These are phyloP conservation scores for Podospora sp. DNA, from an alignment of 495 filamentous ascomycete species.

Conservation along the genomic window DNA sequence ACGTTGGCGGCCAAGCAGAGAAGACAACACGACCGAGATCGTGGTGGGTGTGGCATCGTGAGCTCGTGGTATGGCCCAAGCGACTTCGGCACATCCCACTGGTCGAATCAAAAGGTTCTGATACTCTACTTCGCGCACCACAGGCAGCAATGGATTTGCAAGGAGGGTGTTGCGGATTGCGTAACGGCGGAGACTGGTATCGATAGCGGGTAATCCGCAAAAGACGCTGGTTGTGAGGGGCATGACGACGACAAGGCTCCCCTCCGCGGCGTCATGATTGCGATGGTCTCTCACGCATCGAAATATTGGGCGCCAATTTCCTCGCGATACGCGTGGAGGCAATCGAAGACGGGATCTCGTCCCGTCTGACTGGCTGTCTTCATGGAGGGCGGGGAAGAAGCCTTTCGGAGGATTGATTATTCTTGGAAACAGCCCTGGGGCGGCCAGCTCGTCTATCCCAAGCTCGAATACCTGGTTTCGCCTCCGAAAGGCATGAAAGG, in stretches of 20 bases:
- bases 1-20: not conserved
- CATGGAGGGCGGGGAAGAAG: slow-evolving; percentile 1
- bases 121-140: not conserved
- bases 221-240: not conserved
- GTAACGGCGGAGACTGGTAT: not conserved
- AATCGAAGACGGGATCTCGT: not conserved
- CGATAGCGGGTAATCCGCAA: not conserved
- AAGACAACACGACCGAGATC: not conserved
- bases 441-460: slow-evolving; percentile 12
- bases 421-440: slow-evolving; percentile 19
- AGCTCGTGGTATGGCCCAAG: not conserved
- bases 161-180: not conserved
- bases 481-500: slow-evolving; percentile 25
- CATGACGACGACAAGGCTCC: not conserved
- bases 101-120: not conserved
- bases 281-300: not conserved
- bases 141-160: not conserved
- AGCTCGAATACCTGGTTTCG: slow-evolving; percentile 25
- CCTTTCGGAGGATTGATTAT: slow-evolving; percentile 23
- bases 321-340: not conserved
- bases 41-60: not conserved
- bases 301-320: slow-evolving; percentile 8
- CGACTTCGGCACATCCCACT: not conserved
- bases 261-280: not conserved
- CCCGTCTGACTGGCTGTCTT: not conserved